A percentile compares a stretch with the other conserved stretches of the same genome.
phyloP scores from a whole-genome alignment of 2,329 filamentous ascomycete species.

The Fusarium falciforme region DNA sequence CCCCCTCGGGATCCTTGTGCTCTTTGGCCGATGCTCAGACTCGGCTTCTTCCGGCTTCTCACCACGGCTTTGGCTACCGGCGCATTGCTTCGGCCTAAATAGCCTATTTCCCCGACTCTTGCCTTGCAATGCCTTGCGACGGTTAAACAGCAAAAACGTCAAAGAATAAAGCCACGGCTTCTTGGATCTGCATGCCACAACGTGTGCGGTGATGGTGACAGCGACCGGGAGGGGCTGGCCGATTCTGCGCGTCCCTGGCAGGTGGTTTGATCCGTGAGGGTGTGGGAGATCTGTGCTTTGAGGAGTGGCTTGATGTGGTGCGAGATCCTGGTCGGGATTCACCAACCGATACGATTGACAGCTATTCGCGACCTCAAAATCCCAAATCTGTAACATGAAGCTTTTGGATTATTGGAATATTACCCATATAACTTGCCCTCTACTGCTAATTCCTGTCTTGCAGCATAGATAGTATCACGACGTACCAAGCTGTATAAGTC shows the following conservation, averaged over 20 bases:
- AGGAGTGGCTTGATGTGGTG: background rate
- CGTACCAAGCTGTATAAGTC: no score
- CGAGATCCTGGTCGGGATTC: background rate
- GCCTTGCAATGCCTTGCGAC: background rate
- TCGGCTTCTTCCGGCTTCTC: slow-evolving; percentile 35
- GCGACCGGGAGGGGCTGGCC: background rate
- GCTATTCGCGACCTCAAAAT: background rate
- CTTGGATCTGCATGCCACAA: background rate
- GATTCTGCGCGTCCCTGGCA: background rate
- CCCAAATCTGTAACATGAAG: no score
- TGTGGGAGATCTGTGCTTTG: slow-evolving; percentile 1
- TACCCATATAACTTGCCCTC: background rate
- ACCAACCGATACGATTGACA: background rate
- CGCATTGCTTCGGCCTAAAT: slow-evolving; percentile 43
- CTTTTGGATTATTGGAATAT: background rate
- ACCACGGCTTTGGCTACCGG: slow-evolving; percentile 34
- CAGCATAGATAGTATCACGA: background rate
- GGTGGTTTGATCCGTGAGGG: background rate
- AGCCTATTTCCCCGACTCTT: slow-evolving; percentile 1
- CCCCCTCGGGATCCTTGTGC: slow-evolving; percentile 33
- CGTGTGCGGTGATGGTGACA: background rate
- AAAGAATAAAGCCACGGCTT: background rate
- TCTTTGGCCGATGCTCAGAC: slow-evolving; percentile 33
- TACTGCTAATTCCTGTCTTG: background rate
- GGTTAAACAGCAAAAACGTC: background rate